A percentile compares a stretch with the other conserved stretches of the same genome.
Conservation (phyloP, 2,329 filamentous ascomycete genomes). For the Leptographium procerum region DNA sequence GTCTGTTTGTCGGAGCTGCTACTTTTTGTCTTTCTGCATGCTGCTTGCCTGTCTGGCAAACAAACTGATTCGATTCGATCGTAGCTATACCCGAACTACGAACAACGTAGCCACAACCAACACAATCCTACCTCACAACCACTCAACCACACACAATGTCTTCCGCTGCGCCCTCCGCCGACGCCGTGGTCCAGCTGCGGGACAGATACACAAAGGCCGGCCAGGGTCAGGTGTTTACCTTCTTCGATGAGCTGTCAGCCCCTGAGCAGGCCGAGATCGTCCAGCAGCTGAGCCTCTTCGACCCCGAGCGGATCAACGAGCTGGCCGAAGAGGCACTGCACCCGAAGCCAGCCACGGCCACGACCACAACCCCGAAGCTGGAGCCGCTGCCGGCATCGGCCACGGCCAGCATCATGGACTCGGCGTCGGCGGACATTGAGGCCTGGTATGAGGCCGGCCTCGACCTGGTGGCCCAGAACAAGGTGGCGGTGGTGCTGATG, state of each 20-base stretch:
- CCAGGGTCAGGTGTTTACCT: conserved; percentile 76
- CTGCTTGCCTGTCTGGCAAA: too few relatives aligned
- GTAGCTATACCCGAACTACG: too few relatives aligned
- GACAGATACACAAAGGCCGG: conserved; percentile 62
- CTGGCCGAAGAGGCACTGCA: conserved; percentile 74
- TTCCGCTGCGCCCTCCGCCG: background rate
- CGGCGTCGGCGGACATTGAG: conserved; percentile 62
- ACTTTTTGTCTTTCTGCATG: too few relatives aligned
- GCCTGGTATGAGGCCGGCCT: conserved; percentile 77
- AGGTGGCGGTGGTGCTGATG: conserved; percentile 84
- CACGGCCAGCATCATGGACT: conserved; percentile 85
- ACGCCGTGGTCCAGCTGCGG: conserved; percentile 48
- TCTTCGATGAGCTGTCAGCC: conserved; percentile 67
- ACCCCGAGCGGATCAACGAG: conserved; percentile 78
- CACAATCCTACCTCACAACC: background rate
- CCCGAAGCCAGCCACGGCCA: conserved; percentile 49
- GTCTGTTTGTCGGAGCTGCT: too few relatives aligned
- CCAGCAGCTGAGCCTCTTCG: conserved; percentile 69
- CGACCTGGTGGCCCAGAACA: conserved; percentile 66
- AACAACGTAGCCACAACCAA: background rate
- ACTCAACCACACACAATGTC: background rate
- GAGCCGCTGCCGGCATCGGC: conserved; percentile 82
- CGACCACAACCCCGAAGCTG: conserved; percentile 41
- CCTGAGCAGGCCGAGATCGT: conserved; percentile 69
- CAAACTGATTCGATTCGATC: too few relatives aligned